These are phyloP conservation scores for Nannochloris sp. DNA, from an alignment of 139 green algal genomes.

Conservation along the genomic window DNA sequence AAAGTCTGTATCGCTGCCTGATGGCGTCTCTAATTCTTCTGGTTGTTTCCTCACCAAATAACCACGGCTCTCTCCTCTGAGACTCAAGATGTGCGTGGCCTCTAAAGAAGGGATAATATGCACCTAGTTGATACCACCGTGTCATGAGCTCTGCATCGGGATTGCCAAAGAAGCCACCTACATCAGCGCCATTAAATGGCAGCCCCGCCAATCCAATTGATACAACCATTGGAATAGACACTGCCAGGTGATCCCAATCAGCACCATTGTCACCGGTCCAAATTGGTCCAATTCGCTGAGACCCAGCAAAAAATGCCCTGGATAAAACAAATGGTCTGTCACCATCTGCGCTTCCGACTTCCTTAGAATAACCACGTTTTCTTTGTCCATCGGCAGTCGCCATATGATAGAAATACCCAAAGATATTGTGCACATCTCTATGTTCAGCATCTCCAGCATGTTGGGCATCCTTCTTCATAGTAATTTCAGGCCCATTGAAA, in stretches of 20 bases:
- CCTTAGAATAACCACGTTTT: slow-evolving; percentile 31
- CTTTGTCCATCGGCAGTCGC: slow-evolving; percentile 47
- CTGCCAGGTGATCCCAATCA: slow-evolving; percentile 56
- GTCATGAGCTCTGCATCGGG: slow-evolving; percentile 86
- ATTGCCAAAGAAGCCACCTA: slow-evolving; percentile 98
- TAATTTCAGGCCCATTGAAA: slow-evolving; percentile 97
- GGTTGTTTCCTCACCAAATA: slow-evolving; percentile 84
- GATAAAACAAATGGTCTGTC: slow-evolving; percentile 96
- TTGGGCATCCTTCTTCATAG: slow-evolving; percentile 87
- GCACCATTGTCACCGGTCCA: slow-evolving; percentile 99
- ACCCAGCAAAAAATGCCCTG: slow-evolving; percentile 86
- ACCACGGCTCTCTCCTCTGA: slow-evolving; percentile 93
- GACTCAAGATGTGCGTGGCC: slow-evolving; percentile 95
- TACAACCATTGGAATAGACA: slow-evolving; percentile 91
- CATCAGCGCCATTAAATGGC: slow-evolving; percentile 85
- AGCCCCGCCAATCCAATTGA: slow-evolving; percentile 78
- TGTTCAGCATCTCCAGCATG: slow-evolving; percentile 83
- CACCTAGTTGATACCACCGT: slow-evolving; percentile 88
- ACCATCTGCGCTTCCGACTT: slow-evolving; percentile 22
- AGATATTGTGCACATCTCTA: slow-evolving; percentile 91
- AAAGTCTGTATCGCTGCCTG: slow-evolving; percentile 72
- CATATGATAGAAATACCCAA: slow-evolving; percentile 90
- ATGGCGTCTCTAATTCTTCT: slow-evolving; percentile 75
- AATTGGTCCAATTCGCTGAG: slow-evolving; percentile 81
- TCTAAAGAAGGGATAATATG: slow-evolving; percentile 96